phyloP scores from a whole-genome alignment of 1,139 yeast species.

The Kurtzmaniella quercitrusa region DNA sequence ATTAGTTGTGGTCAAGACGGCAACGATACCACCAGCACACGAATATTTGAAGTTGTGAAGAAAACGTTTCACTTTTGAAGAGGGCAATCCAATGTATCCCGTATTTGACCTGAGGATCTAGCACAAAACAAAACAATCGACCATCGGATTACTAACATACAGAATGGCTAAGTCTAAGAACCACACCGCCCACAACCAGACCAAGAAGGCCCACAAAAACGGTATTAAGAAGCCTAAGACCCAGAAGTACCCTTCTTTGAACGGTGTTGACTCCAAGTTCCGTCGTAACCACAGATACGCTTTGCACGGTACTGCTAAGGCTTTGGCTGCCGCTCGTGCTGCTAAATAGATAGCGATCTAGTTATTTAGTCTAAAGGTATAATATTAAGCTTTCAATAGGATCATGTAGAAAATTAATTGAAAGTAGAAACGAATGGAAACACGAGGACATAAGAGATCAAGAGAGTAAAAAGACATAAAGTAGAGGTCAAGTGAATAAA shows the following conservation, averaged over 20 bases:
- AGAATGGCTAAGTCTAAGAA: constrained; percentile 97
- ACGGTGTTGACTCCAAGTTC: constrained; percentile 99
- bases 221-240: constrained; percentile 99
- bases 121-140: too few species aligned
- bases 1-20: too few species aligned
- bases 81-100: too few species aligned
- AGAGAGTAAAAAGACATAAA: too few species aligned
- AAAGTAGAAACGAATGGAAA: neutral
- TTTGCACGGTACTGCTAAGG: constrained; percentile 95
- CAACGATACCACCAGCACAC: too few species aligned
- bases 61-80: too few species aligned
- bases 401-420: neutral
- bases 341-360: constrained; percentile 18
- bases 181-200: constrained; percentile 99
- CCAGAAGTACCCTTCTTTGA: constrained; percentile 95
- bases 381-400: constrained; percentile 7
- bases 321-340: constrained; percentile 76
- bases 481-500: too few species aligned
- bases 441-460: neutral
- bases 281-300: constrained; percentile 99
- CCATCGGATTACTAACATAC: constrained; percentile 24
- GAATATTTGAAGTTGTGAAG: too few species aligned
- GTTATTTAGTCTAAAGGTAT: constrained; percentile 8
- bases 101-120: too few species aligned
- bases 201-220: constrained; percentile 99